phyloP scores from a whole-genome alignment of 139 green algal genomes.

The Chlamydomonas incerta region DNA sequence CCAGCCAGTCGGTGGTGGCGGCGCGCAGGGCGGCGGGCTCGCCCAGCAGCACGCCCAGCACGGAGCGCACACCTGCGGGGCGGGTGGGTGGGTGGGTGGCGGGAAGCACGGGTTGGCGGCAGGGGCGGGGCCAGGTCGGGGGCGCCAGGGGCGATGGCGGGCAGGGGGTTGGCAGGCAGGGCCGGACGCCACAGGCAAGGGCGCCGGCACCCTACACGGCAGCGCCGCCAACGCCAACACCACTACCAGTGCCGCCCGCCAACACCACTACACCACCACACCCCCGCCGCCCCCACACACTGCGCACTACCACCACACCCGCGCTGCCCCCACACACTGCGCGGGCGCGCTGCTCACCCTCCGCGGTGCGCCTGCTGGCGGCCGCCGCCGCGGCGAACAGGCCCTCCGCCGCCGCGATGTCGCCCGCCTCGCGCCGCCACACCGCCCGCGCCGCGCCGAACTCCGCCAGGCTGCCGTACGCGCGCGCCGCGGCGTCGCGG shows the following conservation, averaged over 20 bases:
- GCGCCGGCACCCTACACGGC: too few relatives aligned
- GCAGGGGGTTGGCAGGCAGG: too few relatives aligned
- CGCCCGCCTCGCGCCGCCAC: conserved; percentile 37
- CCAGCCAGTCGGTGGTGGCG: conserved; percentile 64
- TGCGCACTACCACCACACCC: too few relatives aligned
- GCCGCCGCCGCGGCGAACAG: conserved; percentile 47
- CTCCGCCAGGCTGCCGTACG: conserved; percentile 48
- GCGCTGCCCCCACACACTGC: conserved; percentile 2
- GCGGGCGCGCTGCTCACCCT: conserved; percentile 1
- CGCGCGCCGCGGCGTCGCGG: not conserved
- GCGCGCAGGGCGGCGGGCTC: conserved; percentile 46
- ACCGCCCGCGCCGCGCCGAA: conserved; percentile 29
- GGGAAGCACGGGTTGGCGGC: too few relatives aligned
- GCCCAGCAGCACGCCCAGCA: conserved; percentile 67
- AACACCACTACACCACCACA: too few relatives aligned
- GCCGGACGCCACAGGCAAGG: too few relatives aligned
- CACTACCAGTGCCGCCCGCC: too few relatives aligned
- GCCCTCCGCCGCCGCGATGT: conserved; percentile 56
- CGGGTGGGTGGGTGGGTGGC: not conserved
- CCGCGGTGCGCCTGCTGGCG: conserved; percentile 22
- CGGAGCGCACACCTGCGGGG: conserved; percentile 46
- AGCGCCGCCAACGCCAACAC: too few relatives aligned
- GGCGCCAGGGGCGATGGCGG: too few relatives aligned
- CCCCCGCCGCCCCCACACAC: too few relatives aligned
- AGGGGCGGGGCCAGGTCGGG: too few relatives aligned